Evolutionary conservation across 164 flowering plant genomes (phyloP), one percentile per base, ranked within the genome.

Genomic region (Magnolia changhungtana): DNA sequence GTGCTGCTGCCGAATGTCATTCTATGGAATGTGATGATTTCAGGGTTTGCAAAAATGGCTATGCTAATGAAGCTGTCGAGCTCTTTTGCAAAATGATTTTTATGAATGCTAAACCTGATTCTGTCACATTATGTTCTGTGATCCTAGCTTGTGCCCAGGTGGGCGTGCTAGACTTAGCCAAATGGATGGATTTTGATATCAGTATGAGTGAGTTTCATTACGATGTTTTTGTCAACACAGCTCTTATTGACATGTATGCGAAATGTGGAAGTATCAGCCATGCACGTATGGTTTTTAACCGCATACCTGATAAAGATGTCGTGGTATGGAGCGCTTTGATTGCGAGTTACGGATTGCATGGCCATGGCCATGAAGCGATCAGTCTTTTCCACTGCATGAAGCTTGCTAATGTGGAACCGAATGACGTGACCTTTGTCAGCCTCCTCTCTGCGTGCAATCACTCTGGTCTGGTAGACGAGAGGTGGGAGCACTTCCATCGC

Each of bases 181-280:
- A 73, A 74, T 83, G 85, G 85, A 79, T 81, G 75, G 81, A 81
- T 24, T 75, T 72, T 10, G 75, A 67, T 66, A 70, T 77, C n/a
- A 19, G 55, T 31, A 45, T 45, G 66, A 82, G 79, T 50, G 76
- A 81, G 69, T 74, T 74, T 72, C 50, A 66, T 51, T 51, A 75
- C 11, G 84, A 85, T 74, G 63, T 81, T 18, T 83, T 82, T 71
- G 82, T 82, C 63, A 85, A 77, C 52, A 82, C 87, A 23, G 85
- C 85, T 27, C 82, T 85, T 59, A 81, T 85, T 55, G 87, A 85
- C 78, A 85, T 85, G 85, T 81, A 74, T 77, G 87, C 85, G 23
- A 85, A 85, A 78, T 85, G 87, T 72, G 87, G 87, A n/a, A 78
- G 80, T 63, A 69, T 82, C 55, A 50, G 66, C 14, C 73, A 20